A percentile compares a stretch with the other conserved stretches of the same genome.
Conservation (phyloP, 495 filamentous ascomycete genomes). For the Penicillium simplicissimum region DNA sequence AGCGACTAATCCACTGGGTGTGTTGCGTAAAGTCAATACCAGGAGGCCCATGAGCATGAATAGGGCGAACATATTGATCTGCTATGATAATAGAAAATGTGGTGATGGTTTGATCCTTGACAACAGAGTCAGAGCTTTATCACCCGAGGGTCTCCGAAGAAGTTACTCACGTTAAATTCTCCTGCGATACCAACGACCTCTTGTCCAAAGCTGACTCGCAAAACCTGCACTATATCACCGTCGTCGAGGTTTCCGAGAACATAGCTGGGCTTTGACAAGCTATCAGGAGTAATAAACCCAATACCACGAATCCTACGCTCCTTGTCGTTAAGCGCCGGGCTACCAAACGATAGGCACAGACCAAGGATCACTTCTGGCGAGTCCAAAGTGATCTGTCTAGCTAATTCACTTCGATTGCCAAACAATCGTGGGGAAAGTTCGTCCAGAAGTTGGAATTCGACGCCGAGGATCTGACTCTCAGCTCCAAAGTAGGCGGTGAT, state of each 20-base stretch:
- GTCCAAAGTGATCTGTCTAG: not conserved
- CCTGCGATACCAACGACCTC: conserved; percentile 1
- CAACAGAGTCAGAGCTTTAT: not conserved
- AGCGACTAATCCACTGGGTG: not conserved
- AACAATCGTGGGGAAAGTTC: not conserved
- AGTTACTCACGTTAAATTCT: not conserved
- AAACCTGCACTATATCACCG: conserved; percentile 2
- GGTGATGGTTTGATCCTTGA: not conserved
- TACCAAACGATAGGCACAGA: not conserved
- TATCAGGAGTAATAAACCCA: not conserved
- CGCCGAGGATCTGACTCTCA: conserved; percentile 2
- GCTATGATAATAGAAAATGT: conserved; percentile 2
- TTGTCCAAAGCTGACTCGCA: not conserved
- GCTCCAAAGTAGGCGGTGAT: not conserved
- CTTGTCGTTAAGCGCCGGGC: not conserved
- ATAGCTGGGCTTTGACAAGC: not conserved
- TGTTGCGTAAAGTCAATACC: not conserved
- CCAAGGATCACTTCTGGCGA: not conserved
- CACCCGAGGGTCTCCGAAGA: not conserved
- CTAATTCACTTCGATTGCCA: not conserved
- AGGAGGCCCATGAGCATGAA: not conserved
- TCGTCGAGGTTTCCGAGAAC: not conserved
- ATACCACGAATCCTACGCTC: not conserved
- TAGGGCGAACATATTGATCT: not conserved
- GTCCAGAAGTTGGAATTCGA: conserved; percentile 4